Evolutionary conservation across 2,329 filamentous ascomycete genomes (phyloP).

Genomic region (Cladosporium austrohemisphaericum): DNA sequence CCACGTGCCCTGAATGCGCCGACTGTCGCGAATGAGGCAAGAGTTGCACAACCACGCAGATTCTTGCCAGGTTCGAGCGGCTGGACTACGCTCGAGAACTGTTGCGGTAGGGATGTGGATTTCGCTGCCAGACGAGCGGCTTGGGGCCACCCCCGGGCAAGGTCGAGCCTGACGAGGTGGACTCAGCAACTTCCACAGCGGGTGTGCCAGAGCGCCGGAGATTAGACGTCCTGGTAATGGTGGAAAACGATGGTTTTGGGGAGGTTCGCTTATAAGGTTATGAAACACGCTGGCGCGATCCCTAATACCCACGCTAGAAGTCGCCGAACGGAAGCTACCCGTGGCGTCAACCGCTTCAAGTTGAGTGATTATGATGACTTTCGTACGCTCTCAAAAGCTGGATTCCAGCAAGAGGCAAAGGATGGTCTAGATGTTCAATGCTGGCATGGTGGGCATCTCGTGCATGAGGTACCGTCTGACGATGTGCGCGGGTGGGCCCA

Average conservation of each 20-base stretch:
- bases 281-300: constrained; percentile 7
- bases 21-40: constrained; percentile 1
- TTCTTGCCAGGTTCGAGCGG: constrained; percentile 8
- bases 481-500: constrained; percentile 1
- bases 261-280: constrained; percentile 12
- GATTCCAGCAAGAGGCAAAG: background rate
- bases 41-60: constrained; percentile 12
- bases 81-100: constrained; percentile 4
- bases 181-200: background rate
- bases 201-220: constrained; percentile 6
- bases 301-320: constrained; percentile 13
- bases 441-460: too few relatives aligned
- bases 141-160: background rate
- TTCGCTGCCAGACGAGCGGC: constrained; percentile 1
- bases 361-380: constrained; percentile 3
- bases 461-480: too few relatives aligned
- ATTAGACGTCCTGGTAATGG: constrained; percentile 8
- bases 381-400: background rate
- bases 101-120: constrained; percentile 10
- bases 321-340: background rate
- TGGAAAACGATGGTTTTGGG: constrained; percentile 8
- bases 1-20: constrained; percentile 12
- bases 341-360: constrained; percentile 10
- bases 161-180: background rate
- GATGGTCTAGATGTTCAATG: background rate